Evolutionary conservation across 2,329 filamentous ascomycete genomes (phyloP), one percentile per base, ranked within the genome.

Genomic region (Penicillium italicum): DNA sequence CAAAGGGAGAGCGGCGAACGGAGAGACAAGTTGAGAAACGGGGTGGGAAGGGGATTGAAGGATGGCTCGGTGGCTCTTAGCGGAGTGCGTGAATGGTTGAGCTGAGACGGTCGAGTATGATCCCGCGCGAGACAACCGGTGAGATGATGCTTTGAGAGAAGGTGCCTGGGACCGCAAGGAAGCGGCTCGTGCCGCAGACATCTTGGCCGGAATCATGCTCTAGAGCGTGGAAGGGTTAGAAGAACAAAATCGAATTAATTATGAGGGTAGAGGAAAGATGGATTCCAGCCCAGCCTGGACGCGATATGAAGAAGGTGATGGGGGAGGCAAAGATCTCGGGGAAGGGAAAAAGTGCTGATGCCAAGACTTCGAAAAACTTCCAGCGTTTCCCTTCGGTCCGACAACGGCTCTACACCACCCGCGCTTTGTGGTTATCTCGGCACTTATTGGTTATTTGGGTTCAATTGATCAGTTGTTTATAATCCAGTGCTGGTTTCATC

Each of bases 181-280:
- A 60, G 67, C 71, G 64, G 69, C 69, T 63, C 72, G 72, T 58
- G 70, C 69, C 57, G 67, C 68, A 49, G 71, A 66, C 68, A 73
- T 66, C 62, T 65, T 74, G 28, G 73, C 63, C 51, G 68, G 67
- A 63, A 76, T 72, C 74, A 76, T 76, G 64, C 69, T 50, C 22
- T 50, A 74, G 64, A 68, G 53, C 40, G 52, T 51, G 37, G 41
- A 47, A 5, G 31, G 33, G 26, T 49, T 24, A 41, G 10, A 24
- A 50, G 22, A 56, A 20, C n/a, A n/a, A 40, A 57, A 34, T 18
- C 40, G 18, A 22, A 50, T 33, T 28, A 44, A 59, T 34, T 47
- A 40, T 33, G 45, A 34, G 30, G 46, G 49, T 34, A 28, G 42
- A 55, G 38, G 50, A 47, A 18, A 42, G 36, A 48, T 40, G 36